phyloP scores from a whole-genome alignment of 306 rosid genomes.

The Sphenostylis stenocarpa region DNA sequence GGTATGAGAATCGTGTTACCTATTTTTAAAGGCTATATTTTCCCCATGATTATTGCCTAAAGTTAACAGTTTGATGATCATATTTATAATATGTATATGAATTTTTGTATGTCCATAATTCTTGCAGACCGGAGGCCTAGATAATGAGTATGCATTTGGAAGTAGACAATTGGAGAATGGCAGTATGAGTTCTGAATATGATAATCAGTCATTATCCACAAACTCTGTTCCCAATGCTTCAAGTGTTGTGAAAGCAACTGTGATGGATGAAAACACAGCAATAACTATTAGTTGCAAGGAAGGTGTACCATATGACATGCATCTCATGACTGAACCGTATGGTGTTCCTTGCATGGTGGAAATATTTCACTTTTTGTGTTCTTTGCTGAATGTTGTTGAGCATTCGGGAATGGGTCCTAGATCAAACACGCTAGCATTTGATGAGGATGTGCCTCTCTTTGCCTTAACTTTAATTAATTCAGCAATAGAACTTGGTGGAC shows the following conservation, averaged over 20 bases:
- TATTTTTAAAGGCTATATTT: constrained; percentile 21
- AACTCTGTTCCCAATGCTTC: constrained; percentile 51
- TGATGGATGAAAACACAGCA: constrained; percentile 56
- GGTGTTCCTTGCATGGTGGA: constrained; percentile 99
- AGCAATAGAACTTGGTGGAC: constrained; percentile 90
- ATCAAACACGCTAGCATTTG: constrained; percentile 80
- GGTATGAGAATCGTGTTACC: constrained; percentile 43
- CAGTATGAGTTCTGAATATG: constrained; percentile 64
- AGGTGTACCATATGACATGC: constrained; percentile 63
- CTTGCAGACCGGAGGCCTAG: constrained; percentile 64
- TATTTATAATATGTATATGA: constrained; percentile 22
- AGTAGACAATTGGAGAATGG: constrained; percentile 81
- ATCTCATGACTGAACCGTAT: constrained; percentile 85
- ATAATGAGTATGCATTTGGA: constrained; percentile 68
- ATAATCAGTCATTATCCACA: constrained; percentile 55
- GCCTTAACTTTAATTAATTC: constrained; percentile 88
- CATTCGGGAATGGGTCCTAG: constrained; percentile 68
- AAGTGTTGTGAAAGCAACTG: constrained; percentile 50
- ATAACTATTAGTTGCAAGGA: constrained; percentile 60
- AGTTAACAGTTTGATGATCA: constrained; percentile 30
- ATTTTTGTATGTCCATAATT: constrained; percentile 20
- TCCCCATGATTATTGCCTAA: constrained; percentile 1
- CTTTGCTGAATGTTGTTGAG: constrained; percentile 81
- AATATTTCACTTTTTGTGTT: constrained; percentile 86
- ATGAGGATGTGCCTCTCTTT: constrained; percentile 95